phyloP scores from a whole-genome alignment of 192 early-diverging fungal genomes.

The Backusella liffmaniae region DNA sequence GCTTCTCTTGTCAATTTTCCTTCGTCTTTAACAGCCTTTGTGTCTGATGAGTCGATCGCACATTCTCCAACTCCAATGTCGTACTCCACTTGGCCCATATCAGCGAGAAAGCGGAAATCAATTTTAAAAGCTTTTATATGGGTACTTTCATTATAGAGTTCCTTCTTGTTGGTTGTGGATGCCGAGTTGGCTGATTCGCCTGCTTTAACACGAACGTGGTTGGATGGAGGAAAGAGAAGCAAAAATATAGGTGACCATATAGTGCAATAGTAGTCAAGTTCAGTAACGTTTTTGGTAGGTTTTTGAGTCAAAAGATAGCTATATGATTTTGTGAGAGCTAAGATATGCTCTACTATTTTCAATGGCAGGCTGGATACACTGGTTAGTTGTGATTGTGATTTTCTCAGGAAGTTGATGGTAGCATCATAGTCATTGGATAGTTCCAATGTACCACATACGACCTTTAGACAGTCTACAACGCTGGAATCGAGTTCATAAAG shows the following conservation, averaged over 20 bases:
- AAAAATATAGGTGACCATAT: neutral
- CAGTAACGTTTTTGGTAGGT: neutral
- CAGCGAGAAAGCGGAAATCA: neutral
- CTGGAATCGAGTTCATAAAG: neutral
- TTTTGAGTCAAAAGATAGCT: neutral
- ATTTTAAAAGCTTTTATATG: neutral
- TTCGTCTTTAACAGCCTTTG: neutral
- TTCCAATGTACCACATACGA: neutral
- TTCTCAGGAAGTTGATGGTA: neutral
- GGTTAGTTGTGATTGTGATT: neutral
- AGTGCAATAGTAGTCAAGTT: neutral
- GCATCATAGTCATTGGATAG: neutral
- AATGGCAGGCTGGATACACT: neutral
- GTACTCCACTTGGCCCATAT: neutral
- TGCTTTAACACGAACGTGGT: neutral
- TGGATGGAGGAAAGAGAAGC: neutral
- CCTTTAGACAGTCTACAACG: neutral
- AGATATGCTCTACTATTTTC: neutral
- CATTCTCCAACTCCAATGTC: neutral
- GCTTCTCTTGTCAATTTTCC: neutral
- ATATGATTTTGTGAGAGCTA: neutral
- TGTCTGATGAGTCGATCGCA: neutral
- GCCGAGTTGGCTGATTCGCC: neutral
- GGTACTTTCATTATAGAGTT: neutral
- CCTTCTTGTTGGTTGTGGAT: slow-evolving; percentile 3